These are phyloP conservation scores for Trichosporon coremiiforme DNA, from an alignment of 1,284 basidiomycete genomes.

Conservation along the genomic window DNA sequence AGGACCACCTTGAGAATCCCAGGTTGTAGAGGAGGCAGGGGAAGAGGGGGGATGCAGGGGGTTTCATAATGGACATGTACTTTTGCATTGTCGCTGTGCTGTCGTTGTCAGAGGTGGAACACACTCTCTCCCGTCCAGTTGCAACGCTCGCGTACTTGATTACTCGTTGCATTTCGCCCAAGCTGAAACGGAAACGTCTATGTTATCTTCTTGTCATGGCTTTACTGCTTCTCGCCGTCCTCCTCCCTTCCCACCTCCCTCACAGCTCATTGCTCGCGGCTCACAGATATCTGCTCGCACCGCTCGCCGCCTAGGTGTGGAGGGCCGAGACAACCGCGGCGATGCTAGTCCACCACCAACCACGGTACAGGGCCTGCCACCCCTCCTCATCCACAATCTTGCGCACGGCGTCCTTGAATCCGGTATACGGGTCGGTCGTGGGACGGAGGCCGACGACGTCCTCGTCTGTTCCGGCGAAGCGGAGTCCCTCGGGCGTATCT, in stretches of 20 bases:
- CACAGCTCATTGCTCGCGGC: not conserved
- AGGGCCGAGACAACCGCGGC: conserved; percentile 59
- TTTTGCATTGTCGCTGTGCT: not conserved
- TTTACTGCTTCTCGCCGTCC: not conserved
- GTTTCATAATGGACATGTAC: not conserved
- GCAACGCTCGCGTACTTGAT: not conserved
- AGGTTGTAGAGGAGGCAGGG: not conserved
- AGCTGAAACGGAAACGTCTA: not conserved
- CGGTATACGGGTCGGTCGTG: conserved; percentile 82
- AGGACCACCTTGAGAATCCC: conserved; percentile 13
- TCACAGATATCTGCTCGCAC: not conserved
- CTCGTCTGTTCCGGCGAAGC: conserved; percentile 72
- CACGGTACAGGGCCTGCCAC: conserved; percentile 72
- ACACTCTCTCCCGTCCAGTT: no score
- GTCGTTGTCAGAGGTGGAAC: no score
- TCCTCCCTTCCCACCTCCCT: not conserved
- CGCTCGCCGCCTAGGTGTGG: not conserved
- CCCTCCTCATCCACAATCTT: conserved; percentile 84
- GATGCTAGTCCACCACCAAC: conserved; percentile 81
- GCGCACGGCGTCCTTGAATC: conserved; percentile 74
- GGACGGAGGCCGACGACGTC: conserved; percentile 85
- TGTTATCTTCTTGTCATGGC: not conserved
- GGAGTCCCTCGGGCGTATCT: conserved; percentile 61
- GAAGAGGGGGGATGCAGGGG: no score
- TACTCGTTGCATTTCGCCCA: conserved; percentile 3